These are phyloP conservation scores for Neurospora sp. DNA, from an alignment of 2,329 filamentous ascomycete genomes.

Conservation along the genomic window DNA sequence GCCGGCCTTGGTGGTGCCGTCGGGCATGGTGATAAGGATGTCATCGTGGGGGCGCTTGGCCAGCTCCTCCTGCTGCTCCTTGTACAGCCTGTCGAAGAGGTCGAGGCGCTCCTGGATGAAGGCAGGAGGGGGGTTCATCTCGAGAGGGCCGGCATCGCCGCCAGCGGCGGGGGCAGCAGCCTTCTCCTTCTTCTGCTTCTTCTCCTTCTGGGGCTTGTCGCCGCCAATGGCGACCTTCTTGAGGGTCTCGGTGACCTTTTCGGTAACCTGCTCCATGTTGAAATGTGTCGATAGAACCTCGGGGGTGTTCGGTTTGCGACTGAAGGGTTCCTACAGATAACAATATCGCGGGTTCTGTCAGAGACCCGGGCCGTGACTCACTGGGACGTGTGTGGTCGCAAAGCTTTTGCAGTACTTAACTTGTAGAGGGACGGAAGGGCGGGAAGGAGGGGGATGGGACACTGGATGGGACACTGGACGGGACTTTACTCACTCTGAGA, in stretches of 20 bases:
- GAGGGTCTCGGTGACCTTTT: conserved; percentile 17
- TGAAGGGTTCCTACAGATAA: not conserved
- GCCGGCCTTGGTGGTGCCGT: conserved; percentile 61
- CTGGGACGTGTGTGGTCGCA: conserved; percentile 2
- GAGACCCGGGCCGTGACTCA: conserved; percentile 16
- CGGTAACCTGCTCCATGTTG: conserved; percentile 2
- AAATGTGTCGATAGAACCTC: not conserved
- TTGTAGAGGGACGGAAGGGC: not conserved
- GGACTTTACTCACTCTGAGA: not conserved
- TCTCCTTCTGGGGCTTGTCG: conserved; percentile 24
- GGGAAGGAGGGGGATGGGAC: conserved; percentile 7
- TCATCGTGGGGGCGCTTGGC: conserved; percentile 60
- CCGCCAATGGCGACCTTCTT: conserved; percentile 29
- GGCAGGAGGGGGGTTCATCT: conserved; percentile 51
- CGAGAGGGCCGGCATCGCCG: conserved; percentile 31
- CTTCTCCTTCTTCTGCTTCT: conserved; percentile 43
- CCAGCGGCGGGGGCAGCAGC: conserved; percentile 28
- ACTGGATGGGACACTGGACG: not conserved
- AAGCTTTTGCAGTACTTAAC: not conserved
- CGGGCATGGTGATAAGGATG: conserved; percentile 64
- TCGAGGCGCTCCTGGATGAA: conserved; percentile 78
- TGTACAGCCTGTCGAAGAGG: conserved; percentile 83
- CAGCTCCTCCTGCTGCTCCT: conserved; percentile 69
- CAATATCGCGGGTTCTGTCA: not conserved
- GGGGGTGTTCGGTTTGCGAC: not conserved